These are phyloP conservation scores for Skeletonema grethae DNA, from an alignment of 108 stramenopile species.

Conservation along the genomic window DNA sequence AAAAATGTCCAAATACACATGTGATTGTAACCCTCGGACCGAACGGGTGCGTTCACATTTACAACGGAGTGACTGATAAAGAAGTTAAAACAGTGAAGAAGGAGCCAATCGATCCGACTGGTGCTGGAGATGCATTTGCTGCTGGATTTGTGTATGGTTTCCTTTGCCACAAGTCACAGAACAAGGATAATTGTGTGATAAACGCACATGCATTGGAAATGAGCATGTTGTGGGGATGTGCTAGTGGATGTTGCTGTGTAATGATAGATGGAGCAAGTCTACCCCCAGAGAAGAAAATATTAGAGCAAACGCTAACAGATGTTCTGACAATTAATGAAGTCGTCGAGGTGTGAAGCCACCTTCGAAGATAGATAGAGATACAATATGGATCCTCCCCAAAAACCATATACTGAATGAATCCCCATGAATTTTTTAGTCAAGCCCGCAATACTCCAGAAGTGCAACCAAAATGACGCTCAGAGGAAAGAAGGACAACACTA, in stretches of 20 bases:
- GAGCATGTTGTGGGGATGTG: constrained; percentile 66
- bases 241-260: constrained; percentile 62
- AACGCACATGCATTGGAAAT: constrained; percentile 7
- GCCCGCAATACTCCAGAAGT: constrained; percentile 74
- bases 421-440: constrained; percentile 53
- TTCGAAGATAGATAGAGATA: not conserved
- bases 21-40: constrained; percentile 67
- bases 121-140: constrained; percentile 83
- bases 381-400: not conserved
- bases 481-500: constrained; percentile 83
- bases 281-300: constrained; percentile 42
- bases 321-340: not conserved
- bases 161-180: constrained; percentile 26
- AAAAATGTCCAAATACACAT: constrained; percentile 38
- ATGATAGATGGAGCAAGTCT: constrained; percentile 68
- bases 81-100: constrained; percentile 37
- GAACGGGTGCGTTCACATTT: constrained; percentile 61
- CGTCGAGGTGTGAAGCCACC: not conserved
- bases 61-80: constrained; percentile 38
- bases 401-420: not conserved
- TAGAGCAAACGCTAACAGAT: constrained; percentile 43
- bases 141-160: constrained; percentile 78
- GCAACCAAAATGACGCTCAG: constrained; percentile 84
- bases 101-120: constrained; percentile 69
- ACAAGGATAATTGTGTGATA: not conserved